Conservation (phyloP, 1,284 basidiomycete genomes). For the Ceratobasidium theobromae region DNA sequence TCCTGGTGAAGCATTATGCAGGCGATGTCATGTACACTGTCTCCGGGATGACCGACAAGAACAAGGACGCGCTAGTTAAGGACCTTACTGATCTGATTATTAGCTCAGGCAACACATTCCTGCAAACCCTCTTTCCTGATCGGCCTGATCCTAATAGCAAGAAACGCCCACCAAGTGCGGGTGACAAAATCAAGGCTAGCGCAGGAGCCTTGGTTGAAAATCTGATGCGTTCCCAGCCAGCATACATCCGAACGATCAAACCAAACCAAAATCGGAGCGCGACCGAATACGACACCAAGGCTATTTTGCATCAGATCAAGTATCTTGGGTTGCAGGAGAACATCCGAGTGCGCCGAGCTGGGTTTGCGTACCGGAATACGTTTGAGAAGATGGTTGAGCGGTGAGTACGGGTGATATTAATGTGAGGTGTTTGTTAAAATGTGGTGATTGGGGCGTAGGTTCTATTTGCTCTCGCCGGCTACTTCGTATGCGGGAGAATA, state of each 20-base stretch:
- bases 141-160: constrained; percentile 95
- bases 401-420: constrained; percentile 34
- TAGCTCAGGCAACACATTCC: constrained; percentile 76
- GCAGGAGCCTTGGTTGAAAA: constrained; percentile 96
- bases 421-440: not conserved
- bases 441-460: constrained; percentile 46
- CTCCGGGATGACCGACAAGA: constrained; percentile 99
- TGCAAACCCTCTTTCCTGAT: constrained; percentile 91
- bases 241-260: constrained; percentile 99
- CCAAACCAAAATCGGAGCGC: constrained; percentile 96
- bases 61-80: constrained; percentile 96
- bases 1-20: constrained; percentile 92
- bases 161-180: constrained; percentile 96
- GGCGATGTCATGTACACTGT: constrained; percentile 99
- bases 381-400: constrained; percentile 99
- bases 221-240: constrained; percentile 93
- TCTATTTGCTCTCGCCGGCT: constrained; percentile 92
- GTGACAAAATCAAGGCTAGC: constrained; percentile 97
- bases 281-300: constrained; percentile 91
- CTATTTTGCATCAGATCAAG: constrained; percentile 97
- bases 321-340: constrained; percentile 99
- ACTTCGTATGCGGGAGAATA: constrained; percentile 99
- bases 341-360: constrained; percentile 93
- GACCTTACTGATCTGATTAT: constrained; percentile 91
- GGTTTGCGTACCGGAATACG: constrained; percentile 96